A percentile compares a stretch with the other conserved stretches of the same genome.
Evolutionary conservation across 2,329 filamentous ascomycete species (phyloP).

Genomic region (Colletotrichum sp.): DNA sequence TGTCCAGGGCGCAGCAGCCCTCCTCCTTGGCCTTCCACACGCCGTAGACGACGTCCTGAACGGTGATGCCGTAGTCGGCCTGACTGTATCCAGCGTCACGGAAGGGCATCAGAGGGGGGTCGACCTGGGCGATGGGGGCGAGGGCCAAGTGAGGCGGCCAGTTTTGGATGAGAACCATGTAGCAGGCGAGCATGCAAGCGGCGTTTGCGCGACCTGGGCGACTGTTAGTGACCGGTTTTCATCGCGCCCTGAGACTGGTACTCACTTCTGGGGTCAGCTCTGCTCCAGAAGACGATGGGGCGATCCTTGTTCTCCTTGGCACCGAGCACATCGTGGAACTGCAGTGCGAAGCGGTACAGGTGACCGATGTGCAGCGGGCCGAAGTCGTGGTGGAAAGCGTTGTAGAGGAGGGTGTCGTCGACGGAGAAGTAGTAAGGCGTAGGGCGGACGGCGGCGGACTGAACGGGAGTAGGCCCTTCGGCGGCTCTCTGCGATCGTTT

Average conservation of each 20-base stretch:
- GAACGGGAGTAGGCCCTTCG: slow-evolving; percentile 48
- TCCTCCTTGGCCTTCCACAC: slow-evolving; percentile 99
- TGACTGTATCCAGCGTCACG: slow-evolving; percentile 98
- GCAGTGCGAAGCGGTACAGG: slow-evolving; percentile 93
- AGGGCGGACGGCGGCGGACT: slow-evolving; percentile 40
- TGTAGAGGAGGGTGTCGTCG: slow-evolving; percentile 92
- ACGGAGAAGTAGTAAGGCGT: slow-evolving; percentile 94
- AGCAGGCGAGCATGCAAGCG: slow-evolving; percentile 92
- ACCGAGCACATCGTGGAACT: slow-evolving; percentile 93
- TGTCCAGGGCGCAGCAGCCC: slow-evolving; percentile 86
- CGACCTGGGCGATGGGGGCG: slow-evolving; percentile 93
- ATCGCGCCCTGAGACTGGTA: slow-evolving; percentile 24
- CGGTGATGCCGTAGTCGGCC: slow-evolving; percentile 92
- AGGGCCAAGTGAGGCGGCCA: slow-evolving; percentile 97
- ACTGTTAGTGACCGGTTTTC: slow-evolving; percentile 27
- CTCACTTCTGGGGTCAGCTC: slow-evolving; percentile 87
- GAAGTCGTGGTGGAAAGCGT: slow-evolving; percentile 98
- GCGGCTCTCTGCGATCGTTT: slow-evolving; percentile 61
- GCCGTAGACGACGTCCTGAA: slow-evolving; percentile 97
- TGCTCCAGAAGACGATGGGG: slow-evolving; percentile 95
- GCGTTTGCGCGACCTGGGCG: slow-evolving; percentile 85
- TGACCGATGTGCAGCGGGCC: slow-evolving; percentile 97
- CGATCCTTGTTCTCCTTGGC: slow-evolving; percentile 89
- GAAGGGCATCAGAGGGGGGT: slow-evolving; percentile 98
- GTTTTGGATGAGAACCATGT: slow-evolving; percentile 98